Conservation (phyloP, 306 rosid species). For the Lathyrus tuberosus region DNA sequence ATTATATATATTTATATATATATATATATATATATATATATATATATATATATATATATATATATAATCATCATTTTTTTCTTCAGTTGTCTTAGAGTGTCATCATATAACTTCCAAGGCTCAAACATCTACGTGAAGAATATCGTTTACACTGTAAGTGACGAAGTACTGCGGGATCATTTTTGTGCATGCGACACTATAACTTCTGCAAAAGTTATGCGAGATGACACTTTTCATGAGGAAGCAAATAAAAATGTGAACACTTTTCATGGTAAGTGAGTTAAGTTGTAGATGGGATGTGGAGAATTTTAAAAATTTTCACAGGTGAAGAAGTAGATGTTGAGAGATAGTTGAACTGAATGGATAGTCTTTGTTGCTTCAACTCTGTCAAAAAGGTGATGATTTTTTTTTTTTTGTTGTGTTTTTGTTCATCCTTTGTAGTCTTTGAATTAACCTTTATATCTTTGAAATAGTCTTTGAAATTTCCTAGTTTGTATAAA, state of each 20-base stretch:
- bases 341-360: constrained; percentile 51
- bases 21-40: too few relatives aligned
- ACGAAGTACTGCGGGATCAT: constrained; percentile 63
- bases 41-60: too few relatives aligned
- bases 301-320: background rate
- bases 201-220: constrained; percentile 84
- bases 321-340: constrained; percentile 57
- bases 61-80: background rate
- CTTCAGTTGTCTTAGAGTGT: constrained; percentile 31
- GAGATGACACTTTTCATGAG: constrained; percentile 74
- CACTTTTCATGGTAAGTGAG: constrained; percentile 75
- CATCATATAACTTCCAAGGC: constrained; percentile 52
- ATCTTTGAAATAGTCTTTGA: too few relatives aligned
- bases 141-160: constrained; percentile 69
- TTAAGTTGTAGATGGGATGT: too few relatives aligned
- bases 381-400: constrained; percentile 67
- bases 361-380: constrained; percentile 88
- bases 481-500: constrained; percentile 14
- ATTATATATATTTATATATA: too few relatives aligned
- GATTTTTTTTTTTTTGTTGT: constrained; percentile 17
- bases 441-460: constrained; percentile 9
- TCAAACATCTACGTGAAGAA: constrained; percentile 88
- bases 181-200: constrained; percentile 74
- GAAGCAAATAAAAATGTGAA: constrained; percentile 86
- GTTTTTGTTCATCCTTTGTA: background rate